phyloP scores from a whole-genome alignment of 345 rosid genomes.

The Brassica napus region DNA sequence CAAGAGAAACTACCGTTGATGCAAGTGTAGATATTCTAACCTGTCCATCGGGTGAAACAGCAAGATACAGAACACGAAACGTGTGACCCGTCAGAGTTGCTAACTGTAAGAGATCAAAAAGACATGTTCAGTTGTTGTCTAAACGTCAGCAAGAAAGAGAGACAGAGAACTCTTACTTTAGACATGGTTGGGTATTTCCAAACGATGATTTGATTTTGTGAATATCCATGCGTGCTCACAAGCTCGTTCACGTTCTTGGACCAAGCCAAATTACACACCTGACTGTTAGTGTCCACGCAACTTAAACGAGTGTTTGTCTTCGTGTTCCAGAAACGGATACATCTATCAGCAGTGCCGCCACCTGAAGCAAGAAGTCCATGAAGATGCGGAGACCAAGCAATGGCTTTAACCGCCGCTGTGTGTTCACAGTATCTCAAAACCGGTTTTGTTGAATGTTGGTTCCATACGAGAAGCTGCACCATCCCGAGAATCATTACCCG shows the following conservation, averaged over 20 bases:
- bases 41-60: slow-evolving; percentile 99
- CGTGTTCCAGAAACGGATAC: slow-evolving; percentile 99
- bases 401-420: slow-evolving; percentile 98
- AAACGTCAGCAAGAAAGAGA: neutral
- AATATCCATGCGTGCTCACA: slow-evolving; percentile 98
- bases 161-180: slow-evolving; percentile 52
- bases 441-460: slow-evolving; percentile 91
- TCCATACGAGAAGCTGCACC: slow-evolving; percentile 95
- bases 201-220: slow-evolving; percentile 94
- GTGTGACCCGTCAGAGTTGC: slow-evolving; percentile 97
- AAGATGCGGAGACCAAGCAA: slow-evolving; percentile 99
- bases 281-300: slow-evolving; percentile 97
- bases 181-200: slow-evolving; percentile 99
- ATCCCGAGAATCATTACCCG: slow-evolving; percentile 24
- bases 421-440: slow-evolving; percentile 87
- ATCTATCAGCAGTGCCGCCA: slow-evolving; percentile 96
- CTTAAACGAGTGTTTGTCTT: slow-evolving; percentile 84
- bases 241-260: slow-evolving; percentile 98
- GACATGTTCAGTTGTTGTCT: neutral
- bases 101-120: slow-evolving; percentile 55
- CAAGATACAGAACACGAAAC: slow-evolving; percentile 93
- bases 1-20: slow-evolving; percentile 15
- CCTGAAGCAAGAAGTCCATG: slow-evolving; percentile 99
- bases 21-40: slow-evolving; percentile 39
- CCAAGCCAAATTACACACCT: slow-evolving; percentile 98